These are phyloP conservation scores for Akanthomyces uredinophilus DNA, from an alignment of 2,329 filamentous ascomycete species.

Conservation along the genomic window DNA sequence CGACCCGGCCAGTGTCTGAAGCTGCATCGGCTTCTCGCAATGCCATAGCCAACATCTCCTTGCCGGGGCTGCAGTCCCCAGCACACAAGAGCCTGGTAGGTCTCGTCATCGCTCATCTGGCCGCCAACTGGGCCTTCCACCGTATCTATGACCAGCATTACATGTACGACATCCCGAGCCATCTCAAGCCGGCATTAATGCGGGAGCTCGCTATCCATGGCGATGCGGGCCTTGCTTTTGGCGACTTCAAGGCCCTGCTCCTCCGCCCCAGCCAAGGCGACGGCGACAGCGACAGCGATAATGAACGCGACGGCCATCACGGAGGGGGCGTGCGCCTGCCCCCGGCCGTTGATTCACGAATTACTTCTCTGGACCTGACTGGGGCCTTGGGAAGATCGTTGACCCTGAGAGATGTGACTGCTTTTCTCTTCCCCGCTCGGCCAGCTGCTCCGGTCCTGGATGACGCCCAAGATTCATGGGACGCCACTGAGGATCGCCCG, in stretches of 20 bases:
- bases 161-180: slow-evolving; percentile 49
- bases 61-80: slow-evolving; percentile 44
- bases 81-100: slow-evolving; percentile 46
- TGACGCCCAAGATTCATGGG: slow-evolving; percentile 49
- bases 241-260: slow-evolving; percentile 47
- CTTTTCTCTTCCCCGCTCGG: slow-evolving; percentile 43
- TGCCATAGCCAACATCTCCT: slow-evolving; percentile 22
- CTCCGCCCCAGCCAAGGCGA: slow-evolving; percentile 26
- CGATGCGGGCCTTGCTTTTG: slow-evolving; percentile 41
- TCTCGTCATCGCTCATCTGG: slow-evolving; percentile 45
- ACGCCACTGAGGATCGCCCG: slow-evolving; percentile 31
- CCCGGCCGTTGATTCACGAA: slow-evolving; percentile 12
- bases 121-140: slow-evolving; percentile 50
- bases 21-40: background rate
- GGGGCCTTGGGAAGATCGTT: slow-evolving; percentile 47
- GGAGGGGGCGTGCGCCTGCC: slow-evolving; percentile 5
- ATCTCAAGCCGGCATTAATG: slow-evolving; percentile 47
- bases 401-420: slow-evolving; percentile 45
- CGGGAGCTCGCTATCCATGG: slow-evolving; percentile 43
- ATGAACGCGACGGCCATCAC: slow-evolving; percentile 15
- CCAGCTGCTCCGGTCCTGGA: slow-evolving; percentile 18
- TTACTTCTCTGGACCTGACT: slow-evolving; percentile 51
- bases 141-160: slow-evolving; percentile 52
- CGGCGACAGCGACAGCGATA: slow-evolving; percentile 12
- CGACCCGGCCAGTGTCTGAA: background rate